phyloP scores from a whole-genome alignment of 176 grass and related monocot species.

The Oryza punctata region DNA sequence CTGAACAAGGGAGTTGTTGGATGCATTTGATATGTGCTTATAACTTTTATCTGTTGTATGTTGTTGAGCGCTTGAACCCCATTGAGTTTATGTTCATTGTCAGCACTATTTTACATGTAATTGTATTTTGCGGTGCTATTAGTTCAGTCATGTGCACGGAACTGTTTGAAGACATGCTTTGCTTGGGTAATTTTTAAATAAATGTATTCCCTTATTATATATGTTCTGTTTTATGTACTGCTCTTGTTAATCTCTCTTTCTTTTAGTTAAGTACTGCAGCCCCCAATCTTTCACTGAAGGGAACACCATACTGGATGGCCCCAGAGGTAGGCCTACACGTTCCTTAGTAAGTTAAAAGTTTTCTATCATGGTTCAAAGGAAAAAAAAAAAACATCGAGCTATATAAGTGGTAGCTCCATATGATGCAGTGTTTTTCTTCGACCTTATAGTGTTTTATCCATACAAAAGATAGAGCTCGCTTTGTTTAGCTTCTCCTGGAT shows the following conservation, averaged over 20 bases:
- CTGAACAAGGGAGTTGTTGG: not conserved
- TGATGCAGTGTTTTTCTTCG: conserved; percentile 7
- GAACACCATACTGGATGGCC: conserved; percentile 98
- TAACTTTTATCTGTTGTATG: conserved; percentile 14
- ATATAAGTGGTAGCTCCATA: conserved; percentile 4
- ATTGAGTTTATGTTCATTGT: conserved; percentile 14
- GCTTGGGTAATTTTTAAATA: not conserved
- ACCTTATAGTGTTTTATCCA: not conserved
- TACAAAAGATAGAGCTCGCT: not conserved
- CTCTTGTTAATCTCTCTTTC: conserved; percentile 39
- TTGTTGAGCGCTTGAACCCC: not conserved
- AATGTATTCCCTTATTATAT: conserved; percentile 1
- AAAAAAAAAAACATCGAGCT: not conserved
- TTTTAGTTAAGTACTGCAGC: conserved; percentile 75
- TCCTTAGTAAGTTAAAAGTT: not conserved
- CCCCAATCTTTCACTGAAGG: conserved; percentile 81
- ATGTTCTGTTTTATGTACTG: not conserved
- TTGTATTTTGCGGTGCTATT: not conserved
- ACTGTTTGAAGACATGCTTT: conserved; percentile 20
- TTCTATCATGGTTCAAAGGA: not conserved
- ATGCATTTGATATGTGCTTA: not conserved
- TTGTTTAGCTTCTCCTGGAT: conserved; percentile 3
- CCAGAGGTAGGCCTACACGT: conserved; percentile 68
- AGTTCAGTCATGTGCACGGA: not conserved
- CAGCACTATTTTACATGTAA: not conserved